Conservation (phyloP, 1,139 yeast species). For the Blastobotrys petasosporus region DNA sequence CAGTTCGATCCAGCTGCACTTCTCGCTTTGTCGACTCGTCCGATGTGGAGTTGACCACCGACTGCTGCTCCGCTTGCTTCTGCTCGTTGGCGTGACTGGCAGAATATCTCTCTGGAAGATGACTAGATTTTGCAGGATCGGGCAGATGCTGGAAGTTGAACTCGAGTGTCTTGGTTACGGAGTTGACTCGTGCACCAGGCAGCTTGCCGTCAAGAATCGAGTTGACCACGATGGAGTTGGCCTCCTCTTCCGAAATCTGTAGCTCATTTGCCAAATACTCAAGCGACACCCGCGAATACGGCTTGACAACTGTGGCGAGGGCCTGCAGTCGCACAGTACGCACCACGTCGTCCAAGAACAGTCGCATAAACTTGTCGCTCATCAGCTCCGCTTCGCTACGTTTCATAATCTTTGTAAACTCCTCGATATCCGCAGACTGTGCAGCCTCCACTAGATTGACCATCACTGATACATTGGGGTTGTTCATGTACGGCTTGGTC, state of each 20-base stretch:
- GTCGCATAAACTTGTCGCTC: slow-evolving; percentile 27
- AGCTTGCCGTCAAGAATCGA: slow-evolving; percentile 45
- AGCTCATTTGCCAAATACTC: slow-evolving; percentile 30
- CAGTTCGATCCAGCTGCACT: not conserved
- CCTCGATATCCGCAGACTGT: slow-evolving; percentile 35
- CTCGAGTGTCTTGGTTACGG: slow-evolving; percentile 15
- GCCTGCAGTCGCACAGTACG: slow-evolving; percentile 33
- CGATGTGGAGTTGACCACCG: slow-evolving; percentile 14
- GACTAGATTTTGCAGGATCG: not conserved
- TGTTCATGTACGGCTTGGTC: slow-evolving; percentile 39
- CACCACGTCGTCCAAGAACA: slow-evolving; percentile 32
- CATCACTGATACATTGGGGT: slow-evolving; percentile 35
- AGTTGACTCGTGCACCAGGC: slow-evolving; percentile 42
- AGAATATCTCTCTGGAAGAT: slow-evolving; percentile 15
- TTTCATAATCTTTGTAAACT: slow-evolving; percentile 30
- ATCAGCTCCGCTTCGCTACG: slow-evolving; percentile 25
- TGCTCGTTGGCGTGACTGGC: slow-evolving; percentile 15
- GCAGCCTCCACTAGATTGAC: slow-evolving; percentile 37
- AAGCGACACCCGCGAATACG: slow-evolving; percentile 36
- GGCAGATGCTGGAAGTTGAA: slow-evolving; percentile 9
- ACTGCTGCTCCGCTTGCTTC: slow-evolving; percentile 17
- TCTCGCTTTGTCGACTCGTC: slow-evolving; percentile 2
- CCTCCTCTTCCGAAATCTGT: slow-evolving; percentile 28
- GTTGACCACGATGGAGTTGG: slow-evolving; percentile 39
- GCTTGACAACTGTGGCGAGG: slow-evolving; percentile 35